Conservation (phyloP, 2,329 filamentous ascomycete genomes). For the Penicillium brevicompactum region DNA sequence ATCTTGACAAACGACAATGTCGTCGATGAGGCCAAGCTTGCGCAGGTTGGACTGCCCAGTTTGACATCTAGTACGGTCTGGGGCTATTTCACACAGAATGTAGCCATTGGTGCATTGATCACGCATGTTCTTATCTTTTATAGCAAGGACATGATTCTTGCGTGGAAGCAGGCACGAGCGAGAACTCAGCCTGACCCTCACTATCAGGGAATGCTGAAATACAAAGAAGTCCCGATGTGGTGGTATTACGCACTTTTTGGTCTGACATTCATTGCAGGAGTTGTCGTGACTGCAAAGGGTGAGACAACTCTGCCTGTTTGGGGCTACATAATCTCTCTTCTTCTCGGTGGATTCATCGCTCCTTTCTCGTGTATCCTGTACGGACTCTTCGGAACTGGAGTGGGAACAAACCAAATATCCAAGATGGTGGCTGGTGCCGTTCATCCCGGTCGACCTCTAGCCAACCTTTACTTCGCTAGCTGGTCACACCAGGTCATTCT, state of each 20-base stretch:
- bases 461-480: conserved; percentile 30
- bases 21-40: conserved; percentile 31
- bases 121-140: conserved; percentile 29
- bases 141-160: conserved; percentile 23
- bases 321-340: conserved; percentile 51
- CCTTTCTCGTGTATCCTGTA: conserved; percentile 43
- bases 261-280: conserved; percentile 50
- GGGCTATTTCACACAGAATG: conserved; percentile 11
- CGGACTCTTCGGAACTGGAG: neutral
- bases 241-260: conserved; percentile 50
- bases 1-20: conserved; percentile 26
- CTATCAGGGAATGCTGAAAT: conserved; percentile 27
- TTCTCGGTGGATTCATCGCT: conserved; percentile 49
- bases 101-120: conserved; percentile 27
- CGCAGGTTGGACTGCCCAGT: conserved; percentile 26
- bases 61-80: conserved; percentile 30
- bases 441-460: conserved; percentile 27
- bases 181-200: conserved; percentile 24
- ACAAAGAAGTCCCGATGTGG: conserved; percentile 43
- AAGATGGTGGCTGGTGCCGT: conserved; percentile 31
- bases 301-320: conserved; percentile 52
- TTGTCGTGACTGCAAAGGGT: conserved; percentile 50
- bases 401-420: conserved; percentile 23
- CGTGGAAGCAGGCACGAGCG: conserved; percentile 25
- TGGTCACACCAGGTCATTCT: conserved; percentile 33